Evolutionary conservation across 2,329 filamentous ascomycete species (phyloP), one percentile per base, ranked within the genome.

Genomic region (Ophiostoma sp.): DNA sequence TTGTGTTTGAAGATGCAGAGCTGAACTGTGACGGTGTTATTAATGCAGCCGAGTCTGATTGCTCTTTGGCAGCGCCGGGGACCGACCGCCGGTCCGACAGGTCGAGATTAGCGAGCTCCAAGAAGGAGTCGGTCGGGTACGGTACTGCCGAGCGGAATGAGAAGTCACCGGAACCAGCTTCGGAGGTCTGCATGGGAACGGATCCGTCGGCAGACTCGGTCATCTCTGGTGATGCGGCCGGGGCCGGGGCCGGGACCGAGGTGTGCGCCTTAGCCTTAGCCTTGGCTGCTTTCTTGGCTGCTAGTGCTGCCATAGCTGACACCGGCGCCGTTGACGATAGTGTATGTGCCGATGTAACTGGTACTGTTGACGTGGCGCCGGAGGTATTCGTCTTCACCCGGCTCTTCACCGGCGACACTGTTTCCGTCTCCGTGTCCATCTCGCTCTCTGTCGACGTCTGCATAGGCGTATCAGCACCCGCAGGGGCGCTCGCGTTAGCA

Each of bases 131-230:
- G 67, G 83, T 78, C 75, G 87, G 87, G 69, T 85, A 88, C 7
- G 82, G 78, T 71, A 89, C 82, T 1, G 83, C 76, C 0, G 89
- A 87, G 69, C 88, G 87, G 74, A 93, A 93, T 2, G 86, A 89
- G 74, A 93, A 93, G 27, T 77, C 81, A 18, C 87, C 84, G 58
- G 73, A 12, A 67, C 66, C 42, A 69, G 45, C 12, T 38, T 70
- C 47, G 27, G 71, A 44, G 66, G 73, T 68, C 67, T 72, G 40
- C 63, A 45, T 45, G 5, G 63, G 63, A 18, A 36, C 42, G 18
- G 42, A 77, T 72, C 82, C 80, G 69, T 76, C 81, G 58, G 65
- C 58, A 9, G 67, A 47, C 12, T 70, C 68, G 2, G 52, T 14
- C 72, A 67, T 58, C 16, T 71, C 67, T 12, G 69, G 42, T 36